Evolutionary conservation across 2,329 filamentous ascomycete genomes (phyloP).

Genomic region (Colletotrichum sublineola): DNA sequence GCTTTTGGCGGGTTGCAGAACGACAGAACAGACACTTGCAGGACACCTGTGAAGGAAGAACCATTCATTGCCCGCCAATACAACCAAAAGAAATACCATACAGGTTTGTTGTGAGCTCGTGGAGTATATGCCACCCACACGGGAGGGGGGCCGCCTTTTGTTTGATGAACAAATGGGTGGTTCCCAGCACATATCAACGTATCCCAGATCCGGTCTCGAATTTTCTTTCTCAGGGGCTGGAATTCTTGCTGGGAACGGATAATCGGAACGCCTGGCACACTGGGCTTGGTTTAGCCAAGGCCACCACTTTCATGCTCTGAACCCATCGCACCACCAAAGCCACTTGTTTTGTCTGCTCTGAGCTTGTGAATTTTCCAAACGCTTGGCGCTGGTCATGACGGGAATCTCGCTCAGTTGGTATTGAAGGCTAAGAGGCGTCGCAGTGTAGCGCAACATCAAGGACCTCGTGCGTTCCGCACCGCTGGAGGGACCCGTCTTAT

Average conservation of each 20-base stretch:
- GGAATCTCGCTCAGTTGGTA: not conserved
- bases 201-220: conserved; percentile 25
- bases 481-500: conserved; percentile 2
- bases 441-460: not conserved
- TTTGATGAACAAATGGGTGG: conserved; percentile 5
- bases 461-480: not conserved
- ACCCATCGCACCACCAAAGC: not conserved
- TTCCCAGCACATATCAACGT: conserved; percentile 7
- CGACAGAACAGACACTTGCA: conserved; percentile 5
- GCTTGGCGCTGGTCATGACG: not conserved
- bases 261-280: conserved; percentile 33
- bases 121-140: not conserved
- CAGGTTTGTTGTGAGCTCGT: not conserved
- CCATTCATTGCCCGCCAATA: not conserved
- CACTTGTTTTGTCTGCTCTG: not conserved
- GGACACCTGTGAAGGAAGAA: not conserved
- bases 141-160: conserved; percentile 1
- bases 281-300: conserved; percentile 34
- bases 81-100: not conserved
- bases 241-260: conserved; percentile 33
- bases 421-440: not conserved
- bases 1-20: conserved; percentile 15
- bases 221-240: conserved; percentile 5
- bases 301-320: conserved; percentile 20
- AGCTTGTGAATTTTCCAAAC: not conserved